Percentiles rank a stretch among this genome's conserved stretches.
These are phyloP conservation scores for Nemophila menziesii DNA, from an alignment of 257 asterid genomes.

Conservation along the genomic window DNA sequence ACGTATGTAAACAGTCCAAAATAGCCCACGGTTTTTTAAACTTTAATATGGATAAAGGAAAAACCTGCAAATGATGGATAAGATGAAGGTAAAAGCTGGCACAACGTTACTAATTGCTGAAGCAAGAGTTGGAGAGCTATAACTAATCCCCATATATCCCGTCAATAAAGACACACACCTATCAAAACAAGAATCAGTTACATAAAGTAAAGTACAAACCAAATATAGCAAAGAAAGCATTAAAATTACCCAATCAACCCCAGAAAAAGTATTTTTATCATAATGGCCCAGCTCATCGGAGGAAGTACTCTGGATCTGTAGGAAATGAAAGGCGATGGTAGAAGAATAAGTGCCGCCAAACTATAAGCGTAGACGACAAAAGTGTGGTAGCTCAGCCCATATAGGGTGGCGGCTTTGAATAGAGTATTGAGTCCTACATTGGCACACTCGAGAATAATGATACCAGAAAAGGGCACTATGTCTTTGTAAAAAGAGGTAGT, in stretches of 20 bases:
- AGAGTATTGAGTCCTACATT: conserved; percentile 78
- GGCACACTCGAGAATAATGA: conserved; percentile 53
- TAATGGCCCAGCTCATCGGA: conserved; percentile 31
- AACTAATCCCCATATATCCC: conserved; percentile 12
- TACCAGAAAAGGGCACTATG: conserved; percentile 41
- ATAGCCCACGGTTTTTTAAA: not conserved
- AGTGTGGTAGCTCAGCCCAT: conserved; percentile 65
- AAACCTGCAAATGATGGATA: conserved; percentile 33
- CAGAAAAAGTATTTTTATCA: conserved; percentile 46
- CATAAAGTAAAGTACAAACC: too few species aligned
- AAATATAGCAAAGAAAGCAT: too few species aligned
- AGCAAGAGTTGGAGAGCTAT: conserved; percentile 30
- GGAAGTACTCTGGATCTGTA: conserved; percentile 52
- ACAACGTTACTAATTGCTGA: conserved; percentile 28
- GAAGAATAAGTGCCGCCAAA: conserved; percentile 57
- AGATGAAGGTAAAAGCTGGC: conserved; percentile 33
- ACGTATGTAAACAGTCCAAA: not conserved
- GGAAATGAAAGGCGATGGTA: conserved; percentile 56
- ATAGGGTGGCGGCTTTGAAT: conserved; percentile 54
- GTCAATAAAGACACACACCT: not conserved
- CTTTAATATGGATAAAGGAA: not conserved
- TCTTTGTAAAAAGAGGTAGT: conserved; percentile 32
- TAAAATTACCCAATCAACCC: conserved; percentile 56
- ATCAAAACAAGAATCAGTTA: not conserved
- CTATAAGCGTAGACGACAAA: conserved; percentile 65